phyloP scores from a whole-genome alignment of 306 rosid genomes.

The Trifolium dubium region DNA sequence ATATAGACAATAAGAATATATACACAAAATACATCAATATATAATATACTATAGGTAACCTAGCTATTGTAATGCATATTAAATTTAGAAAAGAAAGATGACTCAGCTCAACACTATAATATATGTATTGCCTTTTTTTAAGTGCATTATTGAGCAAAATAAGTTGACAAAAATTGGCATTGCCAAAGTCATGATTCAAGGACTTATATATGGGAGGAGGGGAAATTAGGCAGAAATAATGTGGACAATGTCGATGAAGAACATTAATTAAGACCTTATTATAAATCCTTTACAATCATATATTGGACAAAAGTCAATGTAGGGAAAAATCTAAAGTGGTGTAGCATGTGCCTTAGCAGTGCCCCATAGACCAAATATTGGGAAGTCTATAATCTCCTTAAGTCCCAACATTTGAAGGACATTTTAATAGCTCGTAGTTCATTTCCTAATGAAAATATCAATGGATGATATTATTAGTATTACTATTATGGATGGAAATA shows the following conservation, averaged over 20 bases:
- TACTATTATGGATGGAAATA: no score
- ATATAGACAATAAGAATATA: conserved; percentile 35
- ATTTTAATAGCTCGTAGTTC: neutral
- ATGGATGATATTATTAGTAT: neutral
- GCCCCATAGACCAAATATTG: conserved; percentile 30
- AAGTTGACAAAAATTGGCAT: conserved; percentile 15
- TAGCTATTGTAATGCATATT: conserved; percentile 3
- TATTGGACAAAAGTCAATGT: conserved; percentile 62
- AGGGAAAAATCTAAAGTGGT: conserved; percentile 39
- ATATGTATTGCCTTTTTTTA: neutral
- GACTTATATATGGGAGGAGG: neutral
- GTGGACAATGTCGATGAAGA: conserved; percentile 46
- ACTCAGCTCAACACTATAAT: conserved; percentile 7
- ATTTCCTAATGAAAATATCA: neutral
- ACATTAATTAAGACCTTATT: conserved; percentile 38
- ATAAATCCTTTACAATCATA: conserved; percentile 48
- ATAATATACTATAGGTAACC: neutral
- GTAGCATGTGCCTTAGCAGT: conserved; percentile 39
- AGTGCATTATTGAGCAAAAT: conserved; percentile 15
- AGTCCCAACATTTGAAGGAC: conserved; percentile 41
- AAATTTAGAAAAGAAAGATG: conserved; percentile 31
- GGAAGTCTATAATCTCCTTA: conserved; percentile 31
- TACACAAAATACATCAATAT: neutral
- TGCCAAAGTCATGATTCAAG: conserved; percentile 8
- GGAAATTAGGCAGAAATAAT: neutral